phyloP scores from a whole-genome alignment of 2,329 filamentous ascomycete genomes.

The Myriosclerotinia curreyana region DNA sequence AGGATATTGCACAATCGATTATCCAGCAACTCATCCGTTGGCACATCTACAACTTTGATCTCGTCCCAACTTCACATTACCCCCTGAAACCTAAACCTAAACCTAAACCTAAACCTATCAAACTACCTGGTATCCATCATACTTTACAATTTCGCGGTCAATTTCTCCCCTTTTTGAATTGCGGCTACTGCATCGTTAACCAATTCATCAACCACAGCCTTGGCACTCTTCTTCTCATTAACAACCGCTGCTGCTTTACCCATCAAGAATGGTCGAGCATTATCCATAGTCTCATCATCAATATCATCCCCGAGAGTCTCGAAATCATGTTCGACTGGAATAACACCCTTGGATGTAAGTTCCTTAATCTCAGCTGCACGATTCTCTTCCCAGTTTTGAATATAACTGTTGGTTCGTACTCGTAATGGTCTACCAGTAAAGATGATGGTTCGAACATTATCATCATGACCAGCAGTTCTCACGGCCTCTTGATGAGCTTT shows the following conservation, averaged over 20 bases:
- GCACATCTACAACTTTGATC: background rate
- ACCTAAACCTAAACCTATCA: too few species aligned
- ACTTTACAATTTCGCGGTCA: slow-evolving; percentile 65
- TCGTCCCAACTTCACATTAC: too few species aligned
- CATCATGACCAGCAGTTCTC: slow-evolving; percentile 84
- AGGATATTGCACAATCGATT: background rate
- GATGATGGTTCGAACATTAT: slow-evolving; percentile 96
- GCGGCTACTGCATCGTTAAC: slow-evolving; percentile 74
- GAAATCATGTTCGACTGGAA: slow-evolving; percentile 92
- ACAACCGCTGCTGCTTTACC: slow-evolving; percentile 93
- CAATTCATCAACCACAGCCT: slow-evolving; percentile 91
- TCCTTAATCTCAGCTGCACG: slow-evolving; percentile 87
- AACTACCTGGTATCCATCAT: too few species aligned
- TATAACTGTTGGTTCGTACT: slow-evolving; percentile 91
- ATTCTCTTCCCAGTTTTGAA: slow-evolving; percentile 90
- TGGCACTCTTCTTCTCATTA: slow-evolving; percentile 87
- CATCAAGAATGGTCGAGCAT: slow-evolving; percentile 90
- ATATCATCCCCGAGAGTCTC: slow-evolving; percentile 73
- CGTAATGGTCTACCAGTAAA: slow-evolving; percentile 95
- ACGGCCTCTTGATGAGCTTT: slow-evolving; percentile 95
- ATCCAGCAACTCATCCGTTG: background rate
- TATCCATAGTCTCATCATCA: slow-evolving; percentile 81
- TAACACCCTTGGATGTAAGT: slow-evolving; percentile 80
- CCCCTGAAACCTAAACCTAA: too few species aligned
- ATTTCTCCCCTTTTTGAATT: slow-evolving; percentile 65